phyloP scores from a whole-genome alignment of 2,329 filamentous ascomycete genomes.

The Pseudogymnoascus sp. region DNA sequence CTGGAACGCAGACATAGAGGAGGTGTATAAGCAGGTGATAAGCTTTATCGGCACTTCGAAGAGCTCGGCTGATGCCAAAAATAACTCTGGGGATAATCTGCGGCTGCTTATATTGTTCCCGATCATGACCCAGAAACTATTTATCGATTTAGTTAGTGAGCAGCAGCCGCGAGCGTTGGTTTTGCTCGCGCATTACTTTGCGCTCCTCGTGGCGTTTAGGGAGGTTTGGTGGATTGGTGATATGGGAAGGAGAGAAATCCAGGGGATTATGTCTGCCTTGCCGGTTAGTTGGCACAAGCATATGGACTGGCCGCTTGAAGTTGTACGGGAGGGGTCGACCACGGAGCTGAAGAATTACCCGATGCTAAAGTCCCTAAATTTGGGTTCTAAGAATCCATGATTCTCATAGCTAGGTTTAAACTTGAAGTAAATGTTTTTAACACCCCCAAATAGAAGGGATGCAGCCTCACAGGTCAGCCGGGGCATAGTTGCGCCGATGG shows the following conservation, averaged over 20 bases:
- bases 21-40: slow-evolving; percentile 16
- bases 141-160: slow-evolving; percentile 17
- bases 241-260: slow-evolving; percentile 20
- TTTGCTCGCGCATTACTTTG: slow-evolving; percentile 29
- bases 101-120: slow-evolving; percentile 16
- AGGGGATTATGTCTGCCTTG: slow-evolving; percentile 14
- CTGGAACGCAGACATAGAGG: slow-evolving; percentile 16
- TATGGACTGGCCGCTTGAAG: slow-evolving; percentile 18
- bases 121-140: slow-evolving; percentile 14
- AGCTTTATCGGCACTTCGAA: slow-evolving; percentile 17
- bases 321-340: slow-evolving; percentile 12
- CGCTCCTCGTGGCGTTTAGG: slow-evolving; percentile 26
- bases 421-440: neutral
- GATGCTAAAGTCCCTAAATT: neutral
- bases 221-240: slow-evolving; percentile 31
- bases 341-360: neutral
- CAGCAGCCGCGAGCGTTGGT: slow-evolving; percentile 18
- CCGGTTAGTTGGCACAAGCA: slow-evolving; percentile 15
- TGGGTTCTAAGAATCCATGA: neutral
- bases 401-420: neutral
- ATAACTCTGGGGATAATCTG: slow-evolving; percentile 11
- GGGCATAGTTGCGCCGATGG: neutral
- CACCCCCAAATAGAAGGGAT: neutral
- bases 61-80: slow-evolving; percentile 11
- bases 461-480: neutral